A percentile compares a stretch with the other conserved stretches of the same genome.
Evolutionary conservation across 164 flowering plant species (phyloP).

Genomic region (Berberis vulgaris): DNA sequence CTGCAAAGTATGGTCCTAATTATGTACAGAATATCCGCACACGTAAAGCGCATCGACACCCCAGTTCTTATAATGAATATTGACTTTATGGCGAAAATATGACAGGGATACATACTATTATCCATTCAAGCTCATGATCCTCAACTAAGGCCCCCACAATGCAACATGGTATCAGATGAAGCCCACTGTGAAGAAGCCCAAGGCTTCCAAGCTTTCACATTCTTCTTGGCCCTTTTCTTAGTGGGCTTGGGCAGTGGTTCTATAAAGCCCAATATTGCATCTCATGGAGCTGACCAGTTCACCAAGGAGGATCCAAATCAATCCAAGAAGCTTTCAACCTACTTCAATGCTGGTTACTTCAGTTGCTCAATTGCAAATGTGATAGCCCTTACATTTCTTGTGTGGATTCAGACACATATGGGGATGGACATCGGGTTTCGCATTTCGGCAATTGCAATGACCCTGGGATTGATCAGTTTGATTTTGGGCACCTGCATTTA

Average conservation of each 20-base stretch:
- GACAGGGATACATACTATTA: slow-evolving; percentile 39
- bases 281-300: slow-evolving; percentile 96
- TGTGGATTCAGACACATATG: slow-evolving; percentile 84
- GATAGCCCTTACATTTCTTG: slow-evolving; percentile 72
- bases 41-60: no score
- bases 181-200: slow-evolving; percentile 35
- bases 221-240: slow-evolving; percentile 52
- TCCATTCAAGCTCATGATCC: slow-evolving; percentile 93
- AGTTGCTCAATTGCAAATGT: slow-evolving; percentile 91
- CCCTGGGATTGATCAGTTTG: slow-evolving; percentile 62
- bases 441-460: slow-evolving; percentile 85
- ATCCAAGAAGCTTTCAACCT: slow-evolving; percentile 70
- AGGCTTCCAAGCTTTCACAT: slow-evolving; percentile 45
- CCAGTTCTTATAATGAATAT: background rate
- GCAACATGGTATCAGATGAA: slow-evolving; percentile 40
- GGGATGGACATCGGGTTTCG: slow-evolving; percentile 97
- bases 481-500: slow-evolving; percentile 61
- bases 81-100: background rate
- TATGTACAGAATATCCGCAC: background rate
- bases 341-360: slow-evolving; percentile 88
- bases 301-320: slow-evolving; percentile 34
- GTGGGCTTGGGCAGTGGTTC: slow-evolving; percentile 95
- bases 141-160: slow-evolving; percentile 68
- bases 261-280: slow-evolving; percentile 88
- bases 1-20: no score